Evolutionary conservation across 768 basidiomycete genomes (phyloP), one percentile per base, ranked within the genome.

Genomic region (Mycena floridula): DNA sequence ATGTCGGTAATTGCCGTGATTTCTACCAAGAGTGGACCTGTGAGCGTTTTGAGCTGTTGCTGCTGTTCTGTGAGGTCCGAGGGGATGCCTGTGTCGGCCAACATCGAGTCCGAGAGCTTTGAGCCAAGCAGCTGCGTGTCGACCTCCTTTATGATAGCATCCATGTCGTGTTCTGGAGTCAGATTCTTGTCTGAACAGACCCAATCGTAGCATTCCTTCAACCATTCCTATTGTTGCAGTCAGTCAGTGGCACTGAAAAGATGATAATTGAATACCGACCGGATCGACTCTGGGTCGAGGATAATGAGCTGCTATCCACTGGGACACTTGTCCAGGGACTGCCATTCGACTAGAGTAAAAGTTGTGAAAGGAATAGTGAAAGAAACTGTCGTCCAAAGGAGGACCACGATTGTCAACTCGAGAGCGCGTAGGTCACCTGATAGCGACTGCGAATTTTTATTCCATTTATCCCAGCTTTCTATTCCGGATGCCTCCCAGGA

Each of bases 141-240:
- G 37, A 90, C 70, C 26, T 74, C 66, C 3, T 71, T 52, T 38
- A 77, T 66, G 51, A 88, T 79, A 35, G 66, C 62, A 35, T 68
- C 62, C 49, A 82, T 73, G 41, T 79, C 60, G 0, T 60, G 65
- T 20, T 61, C 56, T 7, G 77, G 74, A 47, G 75, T 62, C 20
- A 81, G 62, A 24, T 66, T 50, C 40, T 72, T 64, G 47, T 79
- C 74, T 22, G 59, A 60, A 18, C 65, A 55, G 24, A 87, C 63
- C 83, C 83, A 89, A 21, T 69, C 64, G 52, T 79, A 82, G 54
- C 89, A 91, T 23, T 73, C 81, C 35, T 76, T 67, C 9, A 90
- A 74, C 89, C 89, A 91, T 59, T 80, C 80, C 86, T 89, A 46
- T n/a, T n/a, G n/a, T n/a, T n/a, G n/a, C n/a, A n/a, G n/a, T n/a